Conservation (phyloP, 1,284 basidiomycete species). For the Apiotrichum mycotoxinovorans region DNA sequence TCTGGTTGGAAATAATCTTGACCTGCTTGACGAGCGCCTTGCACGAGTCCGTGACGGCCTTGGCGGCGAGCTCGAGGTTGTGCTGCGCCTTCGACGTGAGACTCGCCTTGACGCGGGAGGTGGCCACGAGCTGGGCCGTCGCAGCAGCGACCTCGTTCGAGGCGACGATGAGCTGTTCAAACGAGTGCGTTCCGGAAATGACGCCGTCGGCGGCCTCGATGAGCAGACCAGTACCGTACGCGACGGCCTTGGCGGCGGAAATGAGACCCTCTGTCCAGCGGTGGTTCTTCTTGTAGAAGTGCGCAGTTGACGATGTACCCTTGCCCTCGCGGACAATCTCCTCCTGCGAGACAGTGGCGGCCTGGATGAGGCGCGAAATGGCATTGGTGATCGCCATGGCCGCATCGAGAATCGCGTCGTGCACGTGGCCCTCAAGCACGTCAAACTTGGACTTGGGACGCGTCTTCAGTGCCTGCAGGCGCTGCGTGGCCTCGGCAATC, state of each 20-base stretch:
- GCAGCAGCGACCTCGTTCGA: conserved; percentile 97
- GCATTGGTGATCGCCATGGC: conserved; percentile 93
- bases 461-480: conserved; percentile 83
- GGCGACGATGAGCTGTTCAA: conserved; percentile 98
- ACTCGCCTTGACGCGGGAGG: conserved; percentile 95
- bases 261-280: conserved; percentile 99
- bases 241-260: conserved; percentile 95
- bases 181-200: conserved; percentile 88
- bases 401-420: conserved; percentile 93
- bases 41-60: conserved; percentile 98
- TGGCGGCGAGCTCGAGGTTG: conserved; percentile 89
- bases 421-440: conserved; percentile 90
- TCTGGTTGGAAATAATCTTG: conserved; percentile 85
- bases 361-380: conserved; percentile 89
- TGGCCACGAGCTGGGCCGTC: conserved; percentile 96
- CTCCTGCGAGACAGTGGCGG: conserved; percentile 94
- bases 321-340: conserved; percentile 96
- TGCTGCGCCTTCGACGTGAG: conserved; percentile 99
- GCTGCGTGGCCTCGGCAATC: conserved; percentile 88
- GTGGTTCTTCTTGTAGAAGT: conserved; percentile 99
- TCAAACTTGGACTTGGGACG: conserved; percentile 81
- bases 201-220: conserved; percentile 99
- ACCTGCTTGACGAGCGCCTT: conserved; percentile 94
- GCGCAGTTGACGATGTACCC: conserved; percentile 83
- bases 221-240: conserved; percentile 92